Conservation (phyloP, 345 rosid genomes). For the Excoecaria cochinchinensis region DNA sequence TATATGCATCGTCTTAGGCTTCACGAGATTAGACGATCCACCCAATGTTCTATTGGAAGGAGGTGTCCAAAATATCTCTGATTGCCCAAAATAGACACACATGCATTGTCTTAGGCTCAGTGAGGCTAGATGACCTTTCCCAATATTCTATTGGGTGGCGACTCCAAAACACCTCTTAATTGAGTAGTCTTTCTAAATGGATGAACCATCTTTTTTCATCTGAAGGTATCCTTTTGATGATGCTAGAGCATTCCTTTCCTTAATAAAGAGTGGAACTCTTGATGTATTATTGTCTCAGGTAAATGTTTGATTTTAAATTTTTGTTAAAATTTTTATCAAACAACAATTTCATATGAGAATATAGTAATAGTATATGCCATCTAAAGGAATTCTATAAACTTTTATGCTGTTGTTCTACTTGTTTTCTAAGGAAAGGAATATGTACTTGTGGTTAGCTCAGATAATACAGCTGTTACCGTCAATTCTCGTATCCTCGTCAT, state of each 20-base stretch:
- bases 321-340: background rate
- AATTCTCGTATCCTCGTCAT: conserved; percentile 57
- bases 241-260: conserved; percentile 34
- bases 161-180: too few relatives aligned
- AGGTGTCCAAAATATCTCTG: too few relatives aligned
- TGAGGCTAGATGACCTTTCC: too few relatives aligned
- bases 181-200: conserved; percentile 10
- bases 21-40: too few relatives aligned
- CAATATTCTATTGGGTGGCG: too few relatives aligned
- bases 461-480: conserved; percentile 34
- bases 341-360: background rate
- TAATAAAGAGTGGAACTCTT: conserved; percentile 45
- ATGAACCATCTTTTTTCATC: background rate
- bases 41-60: too few relatives aligned
- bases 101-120: too few relatives aligned
- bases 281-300: conserved; percentile 52
- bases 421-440: conserved; percentile 62
- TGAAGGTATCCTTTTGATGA: conserved; percentile 43
- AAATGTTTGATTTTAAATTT: background rate
- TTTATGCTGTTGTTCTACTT: conserved; percentile 10
- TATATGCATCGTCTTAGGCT: too few relatives aligned
- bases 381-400: background rate
- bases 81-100: too few relatives aligned
- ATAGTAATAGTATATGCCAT: background rate
- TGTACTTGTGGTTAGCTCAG: conserved; percentile 40